Conservation (phyloP, 2,329 filamentous ascomycete species). For the Aureobasidium sp. region DNA sequence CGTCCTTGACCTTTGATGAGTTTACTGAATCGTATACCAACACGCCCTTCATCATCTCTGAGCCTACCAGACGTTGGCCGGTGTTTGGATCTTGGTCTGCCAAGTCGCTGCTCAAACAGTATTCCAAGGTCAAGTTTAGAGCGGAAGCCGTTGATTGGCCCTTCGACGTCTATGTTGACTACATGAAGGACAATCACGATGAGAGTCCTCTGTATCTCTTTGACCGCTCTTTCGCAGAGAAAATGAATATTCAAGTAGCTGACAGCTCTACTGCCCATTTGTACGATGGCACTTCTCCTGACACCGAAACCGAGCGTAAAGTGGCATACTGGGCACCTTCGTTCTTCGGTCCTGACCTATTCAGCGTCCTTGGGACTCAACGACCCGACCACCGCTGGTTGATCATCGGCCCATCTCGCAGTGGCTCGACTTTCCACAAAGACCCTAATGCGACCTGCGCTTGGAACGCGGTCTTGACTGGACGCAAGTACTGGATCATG, state of each 20-base stretch:
- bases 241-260: conserved; percentile 65
- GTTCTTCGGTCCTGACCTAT: conserved; percentile 80
- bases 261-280: conserved; percentile 25
- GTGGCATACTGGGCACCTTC: conserved; percentile 68
- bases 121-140: conserved; percentile 62
- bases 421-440: conserved; percentile 93
- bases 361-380: conserved; percentile 65
- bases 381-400: conserved; percentile 87
- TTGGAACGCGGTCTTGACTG: conserved; percentile 88
- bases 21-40: conserved; percentile 70
- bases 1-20: conserved; percentile 59
- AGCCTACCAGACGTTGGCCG: conserved; percentile 74
- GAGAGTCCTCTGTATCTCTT: conserved; percentile 92
- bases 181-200: conserved; percentile 70
- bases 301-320: conserved; percentile 26
- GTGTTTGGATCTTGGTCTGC: conserved; percentile 66
- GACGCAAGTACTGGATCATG: conserved; percentile 98
- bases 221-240: conserved; percentile 76
- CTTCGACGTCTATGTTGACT: conserved; percentile 68
- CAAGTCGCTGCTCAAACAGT: conserved; percentile 54
- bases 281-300: conserved; percentile 7
- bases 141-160: conserved; percentile 94
- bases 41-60: conserved; percentile 77
- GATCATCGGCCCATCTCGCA: conserved; percentile 77
- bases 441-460: conserved; percentile 64